phyloP scores from a whole-genome alignment of 148 eudicot species.

The Drosera capensis region DNA sequence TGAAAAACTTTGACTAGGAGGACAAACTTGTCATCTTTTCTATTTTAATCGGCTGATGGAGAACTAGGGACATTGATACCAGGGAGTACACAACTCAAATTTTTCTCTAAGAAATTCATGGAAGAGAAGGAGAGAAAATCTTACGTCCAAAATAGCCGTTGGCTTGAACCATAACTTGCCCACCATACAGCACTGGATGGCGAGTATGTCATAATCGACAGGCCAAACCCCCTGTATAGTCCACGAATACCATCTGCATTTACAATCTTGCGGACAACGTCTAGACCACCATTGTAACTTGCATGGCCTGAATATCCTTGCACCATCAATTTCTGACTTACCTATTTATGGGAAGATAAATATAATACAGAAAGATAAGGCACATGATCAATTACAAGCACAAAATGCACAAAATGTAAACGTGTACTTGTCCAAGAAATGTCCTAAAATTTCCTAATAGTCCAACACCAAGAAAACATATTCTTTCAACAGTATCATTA shows the following conservation, averaged over 20 bases:
- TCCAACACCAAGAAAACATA: too few relatives aligned
- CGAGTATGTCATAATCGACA: conserved; percentile 78
- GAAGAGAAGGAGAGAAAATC: conserved; percentile 4
- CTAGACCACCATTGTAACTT: conserved; percentile 77
- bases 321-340: conserved; percentile 95
- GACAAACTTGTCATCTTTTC: too few relatives aligned
- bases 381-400: too few relatives aligned
- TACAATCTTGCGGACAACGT: conserved; percentile 75
- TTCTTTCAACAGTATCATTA: too few relatives aligned
- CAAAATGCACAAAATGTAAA: too few relatives aligned
- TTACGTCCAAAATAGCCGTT: conserved; percentile 90
- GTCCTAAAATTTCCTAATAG: too few relatives aligned
- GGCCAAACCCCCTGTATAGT: conserved; percentile 89
- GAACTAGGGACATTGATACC: background rate
- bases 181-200: conserved; percentile 99
- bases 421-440: too few relatives aligned
- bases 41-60: too few relatives aligned
- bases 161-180: conserved; percentile 99
- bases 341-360: conserved; percentile 22
- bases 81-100: background rate
- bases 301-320: conserved; percentile 98
- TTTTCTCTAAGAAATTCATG: background rate
- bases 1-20: too few relatives aligned
- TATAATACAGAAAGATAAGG: too few relatives aligned
- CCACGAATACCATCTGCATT: conserved; percentile 82